phyloP scores from a whole-genome alignment of 495 filamentous ascomycete genomes.

The Platismatia glauca region DNA sequence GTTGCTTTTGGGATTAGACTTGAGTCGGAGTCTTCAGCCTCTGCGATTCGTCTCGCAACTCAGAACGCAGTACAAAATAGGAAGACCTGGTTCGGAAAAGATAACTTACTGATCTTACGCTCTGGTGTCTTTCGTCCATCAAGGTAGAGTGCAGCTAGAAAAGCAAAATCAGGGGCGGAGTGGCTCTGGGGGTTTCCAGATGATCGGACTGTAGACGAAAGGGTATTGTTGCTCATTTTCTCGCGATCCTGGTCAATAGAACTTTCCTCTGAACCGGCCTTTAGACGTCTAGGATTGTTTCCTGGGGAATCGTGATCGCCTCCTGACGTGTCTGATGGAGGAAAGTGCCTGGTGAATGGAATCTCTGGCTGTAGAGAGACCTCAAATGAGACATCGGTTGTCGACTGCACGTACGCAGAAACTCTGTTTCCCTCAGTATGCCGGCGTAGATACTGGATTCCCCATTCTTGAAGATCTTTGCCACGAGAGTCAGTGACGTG shows the following conservation, averaged over 20 bases:
- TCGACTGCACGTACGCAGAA: slow-evolving; percentile 28
- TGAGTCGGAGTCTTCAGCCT: too few relatives aligned
- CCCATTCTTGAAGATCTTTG: slow-evolving; percentile 25
- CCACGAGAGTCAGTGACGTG: slow-evolving; percentile 20
- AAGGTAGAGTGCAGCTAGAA: slow-evolving; percentile 26
- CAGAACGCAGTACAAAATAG: too few relatives aligned
- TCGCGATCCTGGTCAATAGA: not conserved
- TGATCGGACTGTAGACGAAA: not conserved
- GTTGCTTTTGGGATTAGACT: too few relatives aligned
- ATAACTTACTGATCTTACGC: slow-evolving; percentile 15
- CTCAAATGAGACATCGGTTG: slow-evolving; percentile 2
- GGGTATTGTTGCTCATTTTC: not conserved
- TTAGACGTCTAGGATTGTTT: not conserved
- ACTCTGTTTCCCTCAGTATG: slow-evolving; percentile 5
- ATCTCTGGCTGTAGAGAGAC: slow-evolving; percentile 21
- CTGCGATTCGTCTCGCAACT: too few relatives aligned
- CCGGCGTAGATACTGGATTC: slow-evolving; percentile 17
- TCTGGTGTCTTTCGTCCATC: slow-evolving; percentile 25
- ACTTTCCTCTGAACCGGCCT: not conserved
- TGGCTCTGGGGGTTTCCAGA: not conserved
- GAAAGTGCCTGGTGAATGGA: slow-evolving; percentile 11
- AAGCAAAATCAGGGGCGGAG: slow-evolving; percentile 17
- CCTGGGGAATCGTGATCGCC: not conserved
- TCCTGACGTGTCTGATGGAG: not conserved
- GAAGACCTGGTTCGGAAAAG: too few relatives aligned